Evolutionary conservation across 2,329 filamentous ascomycete species (phyloP), one percentile per base, ranked within the genome.

Genomic region (Dactylellina sp.): DNA sequence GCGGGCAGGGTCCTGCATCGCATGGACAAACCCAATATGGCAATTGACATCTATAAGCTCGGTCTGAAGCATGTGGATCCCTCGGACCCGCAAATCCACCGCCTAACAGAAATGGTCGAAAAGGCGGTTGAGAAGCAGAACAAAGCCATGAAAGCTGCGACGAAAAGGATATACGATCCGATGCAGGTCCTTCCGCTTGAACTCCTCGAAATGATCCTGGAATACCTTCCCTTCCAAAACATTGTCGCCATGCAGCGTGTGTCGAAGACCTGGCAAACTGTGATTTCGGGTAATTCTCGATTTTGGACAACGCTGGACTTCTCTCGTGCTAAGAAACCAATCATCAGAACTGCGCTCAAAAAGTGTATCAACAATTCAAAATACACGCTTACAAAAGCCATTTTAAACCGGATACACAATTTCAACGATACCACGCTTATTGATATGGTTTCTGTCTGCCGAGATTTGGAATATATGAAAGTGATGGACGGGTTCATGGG

Each of bases 31-130:
- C 79, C 81, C 1, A 82, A 84, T n/a, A 83, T 83, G 22, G 87
- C 87, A 4, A 77, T 86, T 11, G 82, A 84, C 9, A 83, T 88
- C 22, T 89, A 88, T 79, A 82, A 84, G 24, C 85, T 86, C 77
- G 87, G 85, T n/a, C 80, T 89, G 75, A 85, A 84, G 72, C 83
- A 81, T 49, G 81, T 88, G 18, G 80, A 83, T 7, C 78, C 80
- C n/a, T 79, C 81, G 28, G 81, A 83, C 62, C 55, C 68, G 37
- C 47, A 75, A 12, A 24, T 62, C 18, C 49, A 80, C 79, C 75
- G 81, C 4, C 77, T 83, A 4, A 80, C 81, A 63, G 79, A 79
- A 47, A 79, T 81, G 25, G 82, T 84, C 74, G 80, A 83, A 70
- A 82, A 82, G 53, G 79, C 84, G n/a, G 25, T 65, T 12, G 80